Evolutionary conservation across 1,284 basidiomycete genomes (phyloP).

Genomic region (Lentinula novae-zelandiae): DNA sequence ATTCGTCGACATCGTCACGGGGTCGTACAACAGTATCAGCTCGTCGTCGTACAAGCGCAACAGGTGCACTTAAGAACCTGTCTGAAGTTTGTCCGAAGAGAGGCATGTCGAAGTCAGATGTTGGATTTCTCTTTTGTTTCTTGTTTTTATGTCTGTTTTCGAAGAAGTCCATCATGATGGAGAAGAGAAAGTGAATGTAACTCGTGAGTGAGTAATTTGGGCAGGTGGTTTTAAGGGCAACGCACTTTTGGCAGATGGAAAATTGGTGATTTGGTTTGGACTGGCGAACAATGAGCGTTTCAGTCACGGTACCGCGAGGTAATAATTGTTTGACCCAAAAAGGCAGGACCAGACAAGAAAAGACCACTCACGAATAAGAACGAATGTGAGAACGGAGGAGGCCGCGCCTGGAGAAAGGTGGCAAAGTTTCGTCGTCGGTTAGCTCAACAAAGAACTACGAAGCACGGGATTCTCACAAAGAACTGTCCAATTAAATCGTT

Average conservation of each 20-base stretch:
- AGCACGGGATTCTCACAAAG: slow-evolving; percentile 16
- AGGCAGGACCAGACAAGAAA: slow-evolving; percentile 33
- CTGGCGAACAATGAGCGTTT: slow-evolving; percentile 16
- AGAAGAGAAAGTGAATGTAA: slow-evolving; percentile 17
- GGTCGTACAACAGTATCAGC: slow-evolving; percentile 33
- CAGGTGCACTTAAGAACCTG: slow-evolving; percentile 49
- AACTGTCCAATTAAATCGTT: slow-evolving; percentile 30
- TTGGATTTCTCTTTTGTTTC: slow-evolving; percentile 40
- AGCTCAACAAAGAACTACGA: slow-evolving; percentile 19
- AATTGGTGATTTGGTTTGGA: slow-evolving; percentile 19
- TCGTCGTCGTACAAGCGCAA: slow-evolving; percentile 51
- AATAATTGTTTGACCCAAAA: slow-evolving; percentile 5
- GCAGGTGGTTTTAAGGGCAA: background rate
- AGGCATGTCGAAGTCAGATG: slow-evolving; percentile 39
- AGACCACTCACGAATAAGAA: slow-evolving; percentile 13
- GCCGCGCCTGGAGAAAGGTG: slow-evolving; percentile 48
- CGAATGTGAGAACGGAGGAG: slow-evolving; percentile 65
- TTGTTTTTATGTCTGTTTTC: slow-evolving; percentile 30
- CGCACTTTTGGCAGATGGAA: background rate
- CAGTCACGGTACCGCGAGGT: slow-evolving; percentile 11
- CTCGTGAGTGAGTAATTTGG: slow-evolving; percentile 5
- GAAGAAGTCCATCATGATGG: slow-evolving; percentile 22
- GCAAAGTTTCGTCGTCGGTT: background rate
- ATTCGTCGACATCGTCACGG: slow-evolving; percentile 57
- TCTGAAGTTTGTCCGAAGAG: slow-evolving; percentile 39